Conservation (phyloP, 2,329 filamentous ascomycete species). For the Coniella lustricola region DNA sequence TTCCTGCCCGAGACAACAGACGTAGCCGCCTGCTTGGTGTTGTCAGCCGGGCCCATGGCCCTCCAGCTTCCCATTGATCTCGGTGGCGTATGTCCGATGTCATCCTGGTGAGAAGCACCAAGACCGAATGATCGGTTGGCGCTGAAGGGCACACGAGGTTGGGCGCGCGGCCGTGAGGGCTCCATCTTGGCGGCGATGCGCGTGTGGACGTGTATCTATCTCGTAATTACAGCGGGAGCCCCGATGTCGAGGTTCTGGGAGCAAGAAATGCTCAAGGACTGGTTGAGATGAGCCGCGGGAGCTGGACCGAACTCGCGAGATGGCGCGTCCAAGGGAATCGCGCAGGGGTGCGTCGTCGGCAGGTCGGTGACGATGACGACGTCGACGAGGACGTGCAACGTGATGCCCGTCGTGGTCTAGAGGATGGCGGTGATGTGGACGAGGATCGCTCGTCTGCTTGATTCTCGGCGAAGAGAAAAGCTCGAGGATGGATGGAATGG, state of each 20-base stretch:
- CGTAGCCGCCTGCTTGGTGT: conserved; percentile 27
- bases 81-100: conserved; percentile 8
- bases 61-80: conserved; percentile 19
- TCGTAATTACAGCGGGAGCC: neutral
- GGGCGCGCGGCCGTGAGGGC: conserved; percentile 13
- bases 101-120: neutral
- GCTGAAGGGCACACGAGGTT: conserved; percentile 3
- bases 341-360: conserved; percentile 1
- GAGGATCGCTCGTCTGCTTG: neutral
- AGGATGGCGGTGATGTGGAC: neutral
- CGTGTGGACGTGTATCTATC: conserved; percentile 3
- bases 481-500: neutral
- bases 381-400: too few species aligned
- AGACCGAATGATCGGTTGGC: conserved; percentile 9
- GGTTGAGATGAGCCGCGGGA: conserved; percentile 74
- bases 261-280: conserved; percentile 61
- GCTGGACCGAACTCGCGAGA: conserved; percentile 24
- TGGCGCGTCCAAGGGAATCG: conserved; percentile 5
- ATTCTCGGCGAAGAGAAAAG: neutral
- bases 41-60: conserved; percentile 22
- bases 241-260: neutral
- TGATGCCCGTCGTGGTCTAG: too few species aligned
- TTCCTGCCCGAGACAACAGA: conserved; percentile 27
- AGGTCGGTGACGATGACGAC: neutral
- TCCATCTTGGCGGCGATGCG: conserved; percentile 11